Evolutionary conservation across 768 basidiomycete genomes (phyloP), one percentile per base, ranked within the genome.

Genomic region (Omphalotus guepiniiformis): DNA sequence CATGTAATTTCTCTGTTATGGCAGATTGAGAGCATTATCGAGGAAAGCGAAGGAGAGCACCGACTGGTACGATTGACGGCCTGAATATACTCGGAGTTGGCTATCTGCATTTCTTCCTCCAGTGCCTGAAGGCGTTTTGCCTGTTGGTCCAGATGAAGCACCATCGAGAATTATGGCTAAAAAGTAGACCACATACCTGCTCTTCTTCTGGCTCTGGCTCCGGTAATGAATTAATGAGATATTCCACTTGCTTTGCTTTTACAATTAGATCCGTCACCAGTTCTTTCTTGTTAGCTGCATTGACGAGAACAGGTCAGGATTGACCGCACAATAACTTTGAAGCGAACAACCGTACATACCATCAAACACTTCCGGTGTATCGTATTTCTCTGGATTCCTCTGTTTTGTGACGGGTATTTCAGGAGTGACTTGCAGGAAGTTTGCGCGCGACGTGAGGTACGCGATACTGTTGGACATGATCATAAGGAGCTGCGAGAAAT

Each of bases 201-300:
- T 74, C 74, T 58, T 87, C 85, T 58, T 89, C 88, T 2, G 82
- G 74, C 59, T 92, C 90, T 2, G 85, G 84, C 30, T 79, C 80
- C 0, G 90, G 91, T 12, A 95, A 64, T 0, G 82, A 83, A 41
- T 85, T 78, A 42, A 95, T 88, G 39, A 94, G 76, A 57, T 80
- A 84, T 56, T 94, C 87, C 34, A 95, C 79, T 62, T 93, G 89
- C 58, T 94, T 94, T 12, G 90, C 89, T 58, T 94, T 93, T 30
- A 81, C 74, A 32, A 93, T 76, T 32, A 95, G 71, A 58, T 94
- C 92, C 13, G 76, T 69, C 4, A 92, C 88, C 18, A 94, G 80
- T 62, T 94, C 91, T 53, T 79, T 84, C 63, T 85, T 80, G 68
- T 89, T 93, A 9, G 81, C 92, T 93, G 58, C 23, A 37, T 32